Base-by-base conservation (phyloP, 1,139 yeast species). In the Zygoascus meyerae region DNA sequence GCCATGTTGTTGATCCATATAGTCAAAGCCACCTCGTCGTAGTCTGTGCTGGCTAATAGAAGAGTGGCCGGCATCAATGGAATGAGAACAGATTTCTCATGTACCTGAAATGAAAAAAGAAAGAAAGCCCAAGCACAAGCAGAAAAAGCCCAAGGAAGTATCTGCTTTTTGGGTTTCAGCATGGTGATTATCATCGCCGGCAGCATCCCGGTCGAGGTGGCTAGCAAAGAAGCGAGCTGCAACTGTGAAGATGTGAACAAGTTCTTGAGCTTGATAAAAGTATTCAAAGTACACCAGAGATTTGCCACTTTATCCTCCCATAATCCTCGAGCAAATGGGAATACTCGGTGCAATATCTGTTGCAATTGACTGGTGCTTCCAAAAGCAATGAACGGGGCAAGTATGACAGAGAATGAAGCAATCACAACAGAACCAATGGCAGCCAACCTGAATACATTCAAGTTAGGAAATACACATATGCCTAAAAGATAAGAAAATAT, bases 281-380 rank as follows among this genome's bases (percentile, higher is more conserved):
- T 72, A 64, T 92, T 92, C 1, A 89, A 71, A 8, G 95, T 83
- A 64, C 98, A 90, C 99, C 99, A 92, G 58, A 92, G 83, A 61
- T 90, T 92, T 43, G 96, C 97, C 11, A 94, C 98, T 64, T 92
- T 92, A 63, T 92, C 98, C 65, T 92, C 98, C 73, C 94, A 92
- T n/a, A 94, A 73, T 0, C 98, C 98, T 61, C 98, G 75, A 42
- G 79, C 78, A 60, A 92, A 90, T 1, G 99, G 98, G 65, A 92
- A 92, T 29, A 92, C 83, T 54, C 98, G 75, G 42, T 72, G 65
- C 15, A 86, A 54, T 57, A 64, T 73, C 72, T 58, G 73, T 31
- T 14, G 66, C 40, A 70, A 73, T 64, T 65, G 78, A 61, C 47
- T 42, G 2, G 46, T 40, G 11, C 59, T 59, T n/a, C 62, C 64